phyloP scores from a whole-genome alignment of 805 yeast genomes.

The Ogataea henricii region DNA sequence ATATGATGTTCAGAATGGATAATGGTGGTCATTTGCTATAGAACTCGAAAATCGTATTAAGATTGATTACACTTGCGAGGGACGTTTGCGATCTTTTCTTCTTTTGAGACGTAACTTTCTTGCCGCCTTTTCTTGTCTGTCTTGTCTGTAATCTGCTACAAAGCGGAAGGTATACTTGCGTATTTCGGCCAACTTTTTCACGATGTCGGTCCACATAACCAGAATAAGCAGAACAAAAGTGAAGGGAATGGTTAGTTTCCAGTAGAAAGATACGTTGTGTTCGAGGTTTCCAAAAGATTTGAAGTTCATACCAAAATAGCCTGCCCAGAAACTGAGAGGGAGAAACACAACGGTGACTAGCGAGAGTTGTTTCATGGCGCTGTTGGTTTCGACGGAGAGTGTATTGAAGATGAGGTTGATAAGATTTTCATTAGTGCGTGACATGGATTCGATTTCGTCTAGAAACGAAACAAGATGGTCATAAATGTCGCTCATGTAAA shows the following conservation, averaged over 20 bases:
- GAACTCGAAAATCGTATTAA: no score
- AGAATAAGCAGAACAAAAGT: slow-evolving; percentile 38
- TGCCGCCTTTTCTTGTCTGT: slow-evolving; percentile 2
- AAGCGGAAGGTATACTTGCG: slow-evolving; percentile 10
- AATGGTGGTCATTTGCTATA: not conserved
- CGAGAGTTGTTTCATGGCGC: slow-evolving; percentile 54
- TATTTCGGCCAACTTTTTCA: slow-evolving; percentile 7
- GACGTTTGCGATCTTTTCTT: not conserved
- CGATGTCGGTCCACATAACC: slow-evolving; percentile 36
- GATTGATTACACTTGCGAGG: not conserved
- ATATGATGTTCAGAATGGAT: not conserved
- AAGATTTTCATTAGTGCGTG: slow-evolving; percentile 50
- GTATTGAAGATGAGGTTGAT: slow-evolving; percentile 58
- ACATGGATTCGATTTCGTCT: slow-evolving; percentile 57
- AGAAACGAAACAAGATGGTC: slow-evolving; percentile 56
- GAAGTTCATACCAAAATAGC: slow-evolving; percentile 63
- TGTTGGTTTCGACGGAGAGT: slow-evolving; percentile 55
- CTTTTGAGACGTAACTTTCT: not conserved
- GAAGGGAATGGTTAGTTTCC: slow-evolving; percentile 49
- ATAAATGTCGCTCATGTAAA: slow-evolving; percentile 55
- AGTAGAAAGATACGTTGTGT: slow-evolving; percentile 44
- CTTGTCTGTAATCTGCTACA: slow-evolving; percentile 10
- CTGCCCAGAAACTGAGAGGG: slow-evolving; percentile 61
- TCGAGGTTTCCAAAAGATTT: slow-evolving; percentile 42
- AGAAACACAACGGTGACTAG: slow-evolving; percentile 59